These are phyloP conservation scores for barley (Hordeum vulgare) DNA, from an alignment of 176 grass and related monocot species.

Conservation along the genomic window DNA sequence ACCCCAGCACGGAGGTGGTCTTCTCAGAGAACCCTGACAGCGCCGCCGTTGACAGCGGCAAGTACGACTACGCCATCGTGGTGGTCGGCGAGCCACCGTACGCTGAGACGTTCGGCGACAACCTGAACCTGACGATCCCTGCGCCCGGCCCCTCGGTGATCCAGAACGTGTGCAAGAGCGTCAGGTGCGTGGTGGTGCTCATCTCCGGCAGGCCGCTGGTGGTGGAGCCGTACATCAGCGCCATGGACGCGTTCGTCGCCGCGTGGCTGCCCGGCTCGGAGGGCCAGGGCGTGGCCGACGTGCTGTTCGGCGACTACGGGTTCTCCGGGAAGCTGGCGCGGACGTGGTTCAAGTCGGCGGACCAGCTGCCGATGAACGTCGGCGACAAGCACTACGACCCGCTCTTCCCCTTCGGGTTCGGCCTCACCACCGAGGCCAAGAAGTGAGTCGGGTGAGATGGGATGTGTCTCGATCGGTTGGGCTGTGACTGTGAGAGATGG, in stretches of 20 bases:
- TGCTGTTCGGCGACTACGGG: conserved; percentile 74
- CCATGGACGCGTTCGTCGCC: conserved; percentile 77
- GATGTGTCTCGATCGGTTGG: background rate
- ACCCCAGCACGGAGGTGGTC: conserved; percentile 55
- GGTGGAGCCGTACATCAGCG: conserved; percentile 60
- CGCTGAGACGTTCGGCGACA: conserved; percentile 59
- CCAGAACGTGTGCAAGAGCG: conserved; percentile 49
- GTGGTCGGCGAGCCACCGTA: conserved; percentile 67
- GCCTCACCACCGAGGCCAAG: conserved; percentile 45
- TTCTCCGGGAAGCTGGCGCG: conserved; percentile 79
- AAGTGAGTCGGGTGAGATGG: conserved; percentile 6
- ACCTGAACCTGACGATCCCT: conserved; percentile 74
- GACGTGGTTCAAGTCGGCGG: conserved; percentile 92
- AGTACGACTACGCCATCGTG: conserved; percentile 71
- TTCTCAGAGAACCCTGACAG: conserved; percentile 63
- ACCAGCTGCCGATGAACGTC: conserved; percentile 92
- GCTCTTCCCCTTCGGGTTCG: conserved; percentile 72
- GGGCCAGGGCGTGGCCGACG: conserved; percentile 88
- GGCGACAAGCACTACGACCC: conserved; percentile 84
- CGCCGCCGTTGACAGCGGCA: conserved; percentile 12
- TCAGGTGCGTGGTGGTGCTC: conserved; percentile 68
- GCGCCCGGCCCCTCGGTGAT: conserved; percentile 59
- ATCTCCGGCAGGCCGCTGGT: conserved; percentile 82
- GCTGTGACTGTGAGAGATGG: background rate
- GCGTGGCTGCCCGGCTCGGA: conserved; percentile 84